Base-by-base conservation (phyloP, 2,329 filamentous ascomycete genomes). In the Curvularia eragrostidis region DNA sequence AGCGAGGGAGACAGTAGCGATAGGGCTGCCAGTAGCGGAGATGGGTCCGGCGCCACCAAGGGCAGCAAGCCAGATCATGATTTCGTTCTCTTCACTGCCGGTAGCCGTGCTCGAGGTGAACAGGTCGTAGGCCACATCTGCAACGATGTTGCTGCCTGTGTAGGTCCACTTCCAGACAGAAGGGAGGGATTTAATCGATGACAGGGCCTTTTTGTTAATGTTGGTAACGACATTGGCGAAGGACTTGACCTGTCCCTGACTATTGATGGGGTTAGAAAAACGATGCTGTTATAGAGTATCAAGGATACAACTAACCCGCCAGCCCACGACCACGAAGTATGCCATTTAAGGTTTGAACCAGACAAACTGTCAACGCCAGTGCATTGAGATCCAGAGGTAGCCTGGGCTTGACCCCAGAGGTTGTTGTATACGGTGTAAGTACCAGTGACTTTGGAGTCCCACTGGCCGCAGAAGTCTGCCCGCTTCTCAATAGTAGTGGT, bases 41-140 rank as follows among this genome's bases (percentile, higher is more conserved):
- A 88, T 86, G 23, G 85, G 84, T 5, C 85, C 84, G 1, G 84
- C 84, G 49, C 83, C 82, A 24, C 83, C 85, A 43, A 87, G 74
- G 28, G 83, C 84, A 3, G 79, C 82, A 44, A 88, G 78, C 87
- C 87, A 89, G 63, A 89, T 81, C 87, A 89, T 89, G 65, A 89
- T 78, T 74, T 89, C 87, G 68, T 85, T 88, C 65, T 85, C 78
- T n/a, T 80, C 69, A 46, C 63, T 70, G 41, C 78, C 80, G 28
- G 75, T 74, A 1, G 83, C 79, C 18, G 78, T 78, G 41, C 82
- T 78, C 7, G 78, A 77, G 15, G 85, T 85, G 76, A 89, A 89
- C 49, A 88, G 73, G 69, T 88, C 85, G 67, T 87, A 89, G 13
- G 85, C 79, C 15, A 89, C 86, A 66, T 89, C 81, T 51, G 84